phyloP scores from a whole-genome alignment of 129 eudicot genomes.

The Tagetes erecta region DNA sequence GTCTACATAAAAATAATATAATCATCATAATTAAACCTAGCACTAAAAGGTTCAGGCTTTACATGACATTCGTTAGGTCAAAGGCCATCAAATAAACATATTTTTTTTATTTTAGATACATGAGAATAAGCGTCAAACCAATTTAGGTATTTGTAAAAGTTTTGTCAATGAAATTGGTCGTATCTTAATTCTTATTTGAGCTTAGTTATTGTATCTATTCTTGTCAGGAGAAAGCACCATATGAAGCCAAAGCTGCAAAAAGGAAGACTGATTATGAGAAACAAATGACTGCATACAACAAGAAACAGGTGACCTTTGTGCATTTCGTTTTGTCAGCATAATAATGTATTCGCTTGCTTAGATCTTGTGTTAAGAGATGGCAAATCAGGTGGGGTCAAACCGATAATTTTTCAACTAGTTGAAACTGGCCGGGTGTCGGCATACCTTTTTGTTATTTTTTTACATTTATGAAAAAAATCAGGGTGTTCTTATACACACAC shows the following conservation, averaged over 20 bases:
- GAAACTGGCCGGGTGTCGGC: not conserved
- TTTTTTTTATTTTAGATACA: not conserved
- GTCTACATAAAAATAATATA: not conserved
- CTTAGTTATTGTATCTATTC: slow-evolving; percentile 20
- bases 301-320: slow-evolving; percentile 59
- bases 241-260: slow-evolving; percentile 85
- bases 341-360: not conserved
- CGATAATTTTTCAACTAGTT: not conserved
- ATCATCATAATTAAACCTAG: not conserved
- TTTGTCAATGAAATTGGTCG: not conserved
- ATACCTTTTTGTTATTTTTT: not conserved
- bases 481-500: not conserved
- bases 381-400: not conserved
- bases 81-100: not conserved
- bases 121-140: not conserved
- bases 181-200: not conserved
- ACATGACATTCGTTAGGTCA: slow-evolving; percentile 3
- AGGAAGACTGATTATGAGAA: slow-evolving; percentile 83
- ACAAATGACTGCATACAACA: slow-evolving; percentile 76
- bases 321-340: not conserved
- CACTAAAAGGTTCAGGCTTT: not conserved
- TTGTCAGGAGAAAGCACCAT: slow-evolving; percentile 94
- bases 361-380: not conserved
- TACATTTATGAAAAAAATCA: not conserved
- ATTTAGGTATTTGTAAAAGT: not conserved